Evolutionary conservation across 1,139 yeast genomes (phyloP), one percentile per base, ranked within the genome.

Genomic region (Zygoascus meyerae): DNA sequence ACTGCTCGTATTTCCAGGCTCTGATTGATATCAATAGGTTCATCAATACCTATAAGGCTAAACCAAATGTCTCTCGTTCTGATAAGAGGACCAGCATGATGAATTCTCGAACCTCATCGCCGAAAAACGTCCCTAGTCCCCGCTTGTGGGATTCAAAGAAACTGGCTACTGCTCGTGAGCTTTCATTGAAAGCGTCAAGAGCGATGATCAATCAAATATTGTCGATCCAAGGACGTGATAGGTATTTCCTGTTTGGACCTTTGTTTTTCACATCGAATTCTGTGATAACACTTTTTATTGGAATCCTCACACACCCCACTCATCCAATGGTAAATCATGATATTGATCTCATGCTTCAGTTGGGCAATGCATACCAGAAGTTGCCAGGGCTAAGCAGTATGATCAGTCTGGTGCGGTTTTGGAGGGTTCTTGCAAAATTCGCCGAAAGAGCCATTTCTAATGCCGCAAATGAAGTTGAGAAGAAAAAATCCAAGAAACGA

Each of bases 21-120:
- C 33, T 56, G 14, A 45, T 55, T 9, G 52, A 56, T 5, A 50
- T 64, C 16, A 61, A 60, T 47, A 57, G 66, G 11, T 29, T 18
- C 36, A 46, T 58, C n/a, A 59, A 63, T 8, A 62, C 65, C 2
- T 60, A 59, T 51, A 60, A 61, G 37, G 64, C 66, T 17, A 28
- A 40, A 16, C 10, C 28, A 31, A 16, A 6, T 15, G 21, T 11
- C 15, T 7, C 3, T 34, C 21, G 36, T 11, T 5, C 36, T 8
- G 36, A 34, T 6, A 14, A 12, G 21, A 31, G 9, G 14, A n/a
- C 8, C 33, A 5, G 8, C 5, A 12, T 12, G 14, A 11, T n/a
- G 14, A 11, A 31, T 5, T 11, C n/a, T 11, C n/a, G 14, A 12
- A 11, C n/a, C 9, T 31, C 33, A 5, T 31, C 33, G 9, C 33